Conservation (phyloP, 441 rosid genomes). For the Erysimum cheiri region DNA sequence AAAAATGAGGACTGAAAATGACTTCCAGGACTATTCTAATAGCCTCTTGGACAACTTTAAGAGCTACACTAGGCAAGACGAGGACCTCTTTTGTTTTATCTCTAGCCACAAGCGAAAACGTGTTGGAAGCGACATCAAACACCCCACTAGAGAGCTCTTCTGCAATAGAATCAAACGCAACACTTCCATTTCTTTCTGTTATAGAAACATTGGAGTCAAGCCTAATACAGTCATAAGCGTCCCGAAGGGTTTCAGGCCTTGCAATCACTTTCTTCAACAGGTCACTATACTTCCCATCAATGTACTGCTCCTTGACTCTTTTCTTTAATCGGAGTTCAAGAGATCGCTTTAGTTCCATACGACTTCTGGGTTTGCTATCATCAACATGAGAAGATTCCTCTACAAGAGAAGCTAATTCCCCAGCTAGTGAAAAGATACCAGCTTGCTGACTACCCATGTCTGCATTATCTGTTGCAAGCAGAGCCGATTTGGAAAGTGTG, state of each 20-base stretch:
- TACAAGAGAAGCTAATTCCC: slow-evolving; percentile 65
- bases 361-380: slow-evolving; percentile 55
- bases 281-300: slow-evolving; percentile 64
- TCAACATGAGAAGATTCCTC: slow-evolving; percentile 59
- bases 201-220: slow-evolving; percentile 71
- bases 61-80: slow-evolving; percentile 68
- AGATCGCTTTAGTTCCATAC: slow-evolving; percentile 74
- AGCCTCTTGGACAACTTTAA: slow-evolving; percentile 84
- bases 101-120: slow-evolving; percentile 62
- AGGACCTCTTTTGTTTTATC: slow-evolving; percentile 72
- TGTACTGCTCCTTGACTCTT: slow-evolving; percentile 75
- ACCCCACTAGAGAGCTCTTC: slow-evolving; percentile 63
- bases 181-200: slow-evolving; percentile 31
- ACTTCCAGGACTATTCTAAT: slow-evolving; percentile 80
- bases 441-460: slow-evolving; percentile 36
- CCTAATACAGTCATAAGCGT: slow-evolving; percentile 70
- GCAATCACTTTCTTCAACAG: slow-evolving; percentile 72
- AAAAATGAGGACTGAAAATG: slow-evolving; percentile 78
- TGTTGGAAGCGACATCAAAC: slow-evolving; percentile 66
- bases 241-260: slow-evolving; percentile 68
- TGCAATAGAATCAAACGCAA: slow-evolving; percentile 58
- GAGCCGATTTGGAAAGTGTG: slow-evolving; percentile 14
- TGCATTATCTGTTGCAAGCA: slow-evolving; percentile 40
- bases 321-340: slow-evolving; percentile 76
- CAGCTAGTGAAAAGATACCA: slow-evolving; percentile 57